Evolutionary conservation across 2,329 filamentous ascomycete genomes (phyloP).

Genomic region (Colletotrichum sp.): DNA sequence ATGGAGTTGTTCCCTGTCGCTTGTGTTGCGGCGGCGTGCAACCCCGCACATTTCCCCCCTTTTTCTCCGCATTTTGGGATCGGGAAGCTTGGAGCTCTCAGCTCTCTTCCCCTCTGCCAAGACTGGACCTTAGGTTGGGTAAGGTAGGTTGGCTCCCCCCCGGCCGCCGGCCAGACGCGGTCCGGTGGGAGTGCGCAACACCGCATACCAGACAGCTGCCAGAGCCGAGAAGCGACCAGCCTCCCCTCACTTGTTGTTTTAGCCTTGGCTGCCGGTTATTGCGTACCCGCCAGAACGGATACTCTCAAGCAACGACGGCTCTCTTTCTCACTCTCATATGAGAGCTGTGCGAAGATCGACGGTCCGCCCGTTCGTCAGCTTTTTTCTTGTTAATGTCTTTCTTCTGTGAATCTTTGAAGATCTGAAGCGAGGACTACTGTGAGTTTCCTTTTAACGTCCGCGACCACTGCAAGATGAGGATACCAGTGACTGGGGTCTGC

Average conservation of each 20-base stretch:
- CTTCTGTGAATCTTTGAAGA: not conserved
- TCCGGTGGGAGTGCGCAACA: not conserved
- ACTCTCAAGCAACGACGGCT: not conserved
- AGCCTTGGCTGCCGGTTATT: not conserved
- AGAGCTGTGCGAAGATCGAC: not conserved
- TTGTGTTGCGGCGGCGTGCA: not conserved
- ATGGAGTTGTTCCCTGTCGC: constrained; percentile 5
- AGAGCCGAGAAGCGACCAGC: not conserved
- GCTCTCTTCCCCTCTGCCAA: constrained; percentile 8
- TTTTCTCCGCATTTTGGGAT: constrained; percentile 20
- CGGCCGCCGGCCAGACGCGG: not conserved
- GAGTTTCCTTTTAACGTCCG: not conserved
- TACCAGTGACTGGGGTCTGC: not conserved
- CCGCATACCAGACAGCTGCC: not conserved
- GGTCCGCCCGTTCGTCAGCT: not conserved
- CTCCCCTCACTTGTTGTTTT: not conserved
- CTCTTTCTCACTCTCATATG: not conserved
- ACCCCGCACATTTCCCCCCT: constrained; percentile 7
- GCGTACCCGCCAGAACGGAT: not conserved
- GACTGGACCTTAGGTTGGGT: not conserved
- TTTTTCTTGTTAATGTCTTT: not conserved
- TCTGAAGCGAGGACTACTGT: not conserved
- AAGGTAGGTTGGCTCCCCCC: not conserved
- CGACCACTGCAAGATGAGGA: not conserved
- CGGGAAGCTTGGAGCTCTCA: not conserved